Conservation (phyloP, 2,329 filamentous ascomycete species). For the Aspergillus hiratsukae region DNA sequence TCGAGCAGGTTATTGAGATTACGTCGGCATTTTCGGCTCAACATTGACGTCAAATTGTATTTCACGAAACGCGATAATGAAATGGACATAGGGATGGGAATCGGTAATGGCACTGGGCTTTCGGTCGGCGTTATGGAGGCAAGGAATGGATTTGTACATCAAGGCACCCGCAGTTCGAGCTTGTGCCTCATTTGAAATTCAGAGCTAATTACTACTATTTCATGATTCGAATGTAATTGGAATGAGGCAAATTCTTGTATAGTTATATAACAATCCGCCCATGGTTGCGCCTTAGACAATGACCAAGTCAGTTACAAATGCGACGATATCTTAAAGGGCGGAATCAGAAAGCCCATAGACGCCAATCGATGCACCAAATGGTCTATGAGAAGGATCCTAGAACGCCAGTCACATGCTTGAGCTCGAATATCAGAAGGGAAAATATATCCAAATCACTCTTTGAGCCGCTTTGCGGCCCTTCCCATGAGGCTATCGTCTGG, state of each 20-base stretch:
- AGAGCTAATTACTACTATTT: too few relatives aligned
- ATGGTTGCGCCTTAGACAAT: too few relatives aligned
- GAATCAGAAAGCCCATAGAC: background rate
- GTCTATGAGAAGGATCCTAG: background rate
- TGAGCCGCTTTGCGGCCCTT: conserved; percentile 51
- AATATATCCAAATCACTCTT: conserved; percentile 37
- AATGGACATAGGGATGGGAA: background rate
- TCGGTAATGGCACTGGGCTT: background rate
- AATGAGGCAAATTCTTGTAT: too few relatives aligned
- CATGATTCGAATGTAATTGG: too few relatives aligned
- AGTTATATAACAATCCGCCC: background rate
- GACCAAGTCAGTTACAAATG: background rate
- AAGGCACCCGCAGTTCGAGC: too few relatives aligned
- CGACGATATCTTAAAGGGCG: background rate
- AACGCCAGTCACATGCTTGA: background rate
- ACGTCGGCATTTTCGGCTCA: background rate
- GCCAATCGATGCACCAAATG: background rate
- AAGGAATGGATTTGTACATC: background rate
- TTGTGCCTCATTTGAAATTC: background rate
- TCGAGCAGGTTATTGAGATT: conserved; percentile 3
- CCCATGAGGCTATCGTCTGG: conserved; percentile 72
- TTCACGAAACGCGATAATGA: background rate
- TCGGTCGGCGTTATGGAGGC: background rate
- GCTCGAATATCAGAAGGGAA: background rate
- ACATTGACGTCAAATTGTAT: background rate